phyloP scores from a whole-genome alignment of 305 asterid genomes.

The Fraxinus sp. region DNA sequence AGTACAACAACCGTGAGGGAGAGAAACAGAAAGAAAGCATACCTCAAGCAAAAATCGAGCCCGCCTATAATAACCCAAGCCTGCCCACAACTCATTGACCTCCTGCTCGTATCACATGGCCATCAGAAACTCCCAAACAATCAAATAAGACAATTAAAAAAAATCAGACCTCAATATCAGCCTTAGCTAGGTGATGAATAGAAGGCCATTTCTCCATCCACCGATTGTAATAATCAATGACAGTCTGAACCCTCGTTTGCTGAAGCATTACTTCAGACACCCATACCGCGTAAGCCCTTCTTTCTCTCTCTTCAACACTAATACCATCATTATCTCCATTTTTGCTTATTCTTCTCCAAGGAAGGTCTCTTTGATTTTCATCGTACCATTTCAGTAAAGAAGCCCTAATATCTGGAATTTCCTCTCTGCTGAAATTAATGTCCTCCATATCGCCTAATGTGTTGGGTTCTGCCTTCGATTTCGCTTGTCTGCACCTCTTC shows the following conservation, averaged over 20 bases:
- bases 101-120: constrained; percentile 52
- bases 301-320: constrained; percentile 43
- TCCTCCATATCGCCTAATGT: constrained; percentile 71
- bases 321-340: constrained; percentile 17
- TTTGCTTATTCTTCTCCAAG: constrained; percentile 79
- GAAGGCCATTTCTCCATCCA: constrained; percentile 99
- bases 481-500: constrained; percentile 46
- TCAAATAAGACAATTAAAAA: not conserved
- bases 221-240: constrained; percentile 71
- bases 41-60: constrained; percentile 94
- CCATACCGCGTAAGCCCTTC: constrained; percentile 90
- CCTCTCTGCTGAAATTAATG: constrained; percentile 48
- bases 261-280: constrained; percentile 99
- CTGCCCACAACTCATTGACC: constrained; percentile 99
- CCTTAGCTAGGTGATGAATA: constrained; percentile 70
- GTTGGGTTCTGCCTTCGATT: constrained; percentile 15
- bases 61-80: constrained; percentile 92
- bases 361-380: constrained; percentile 72
- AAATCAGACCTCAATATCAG: constrained; percentile 69
- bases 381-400: constrained; percentile 80
- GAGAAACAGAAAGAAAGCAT: constrained; percentile 3
- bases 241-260: constrained; percentile 98
- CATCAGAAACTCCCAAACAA: constrained; percentile 1
- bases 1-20: not conserved
- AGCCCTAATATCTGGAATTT: constrained; percentile 61